phyloP scores from a whole-genome alignment of 1,284 basidiomycete species.

The Pseudozyma hubeiensis region DNA sequence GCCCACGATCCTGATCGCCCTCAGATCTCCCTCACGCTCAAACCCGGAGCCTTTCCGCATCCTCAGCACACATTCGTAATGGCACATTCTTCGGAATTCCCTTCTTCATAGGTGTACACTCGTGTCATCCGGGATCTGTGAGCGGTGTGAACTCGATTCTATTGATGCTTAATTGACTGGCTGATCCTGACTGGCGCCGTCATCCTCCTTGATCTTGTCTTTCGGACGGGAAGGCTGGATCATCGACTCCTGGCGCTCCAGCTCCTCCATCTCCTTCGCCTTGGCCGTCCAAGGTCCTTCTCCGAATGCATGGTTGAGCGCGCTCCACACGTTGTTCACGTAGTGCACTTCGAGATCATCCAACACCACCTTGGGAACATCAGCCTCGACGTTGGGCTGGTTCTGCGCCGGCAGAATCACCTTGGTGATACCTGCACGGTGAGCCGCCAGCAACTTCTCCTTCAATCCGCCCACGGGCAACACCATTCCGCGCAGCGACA shows the following conservation, averaged over 20 bases:
- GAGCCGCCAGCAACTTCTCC: constrained; percentile 68
- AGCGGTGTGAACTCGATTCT: constrained; percentile 13
- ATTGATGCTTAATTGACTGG: constrained; percentile 42
- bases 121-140: not conserved
- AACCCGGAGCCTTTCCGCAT: not conserved
- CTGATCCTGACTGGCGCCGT: constrained; percentile 53
- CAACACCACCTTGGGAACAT: constrained; percentile 65
- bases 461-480: constrained; percentile 67
- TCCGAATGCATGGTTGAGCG: constrained; percentile 66
- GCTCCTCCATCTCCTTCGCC: constrained; percentile 58
- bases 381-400: constrained; percentile 66
- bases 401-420: constrained; percentile 67
- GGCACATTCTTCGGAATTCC: too few relatives aligned
- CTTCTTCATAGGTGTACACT: too few relatives aligned
- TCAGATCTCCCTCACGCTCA: not conserved
- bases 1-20: constrained; percentile 35
- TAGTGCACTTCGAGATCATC: constrained; percentile 66
- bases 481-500: constrained; percentile 67
- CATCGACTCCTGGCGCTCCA: constrained; percentile 44
- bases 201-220: constrained; percentile 39
- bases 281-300: constrained; percentile 62
- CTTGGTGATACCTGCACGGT: constrained; percentile 62
- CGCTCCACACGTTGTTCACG: constrained; percentile 66
- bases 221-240: constrained; percentile 4
- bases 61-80: too few relatives aligned